Evolutionary conservation across 2,329 filamentous ascomycete species (phyloP), one percentile per base, ranked within the genome.

Genomic region (Leptographium galeiforme): DNA sequence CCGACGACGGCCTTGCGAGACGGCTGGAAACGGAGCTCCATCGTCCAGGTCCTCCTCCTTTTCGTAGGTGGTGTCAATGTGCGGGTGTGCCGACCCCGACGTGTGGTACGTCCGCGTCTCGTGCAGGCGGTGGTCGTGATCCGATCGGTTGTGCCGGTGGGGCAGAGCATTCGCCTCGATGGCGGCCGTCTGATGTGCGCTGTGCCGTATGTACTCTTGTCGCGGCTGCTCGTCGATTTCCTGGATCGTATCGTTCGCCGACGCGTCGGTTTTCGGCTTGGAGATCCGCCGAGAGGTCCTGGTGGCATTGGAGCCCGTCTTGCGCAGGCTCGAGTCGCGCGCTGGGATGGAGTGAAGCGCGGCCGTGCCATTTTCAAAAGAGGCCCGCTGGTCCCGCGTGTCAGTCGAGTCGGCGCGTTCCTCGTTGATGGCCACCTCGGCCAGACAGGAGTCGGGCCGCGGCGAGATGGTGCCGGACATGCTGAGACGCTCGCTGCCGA

Each of bases 321-420:
- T 85, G 50, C 78, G 71, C 39, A 87, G 68, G 40, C 84, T 88
- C 1, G 84, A 89, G 53, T 86, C 83, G 53, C 84, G 76, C 8
- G 73, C 66, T 0, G 85, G 85, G 52, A 89, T 86, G 8, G 74
- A 67, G 49, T 76, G 70, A 2, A 75, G 73, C 52, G 69, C 75
- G 32, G 69, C 56, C 1, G 57, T 33, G 6, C 48, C 57, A 52
- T 54, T 57, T 33, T 56, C 57, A 2, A 56, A 34, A 1, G 54
- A 58, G 2, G 32, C 62, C 59, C 71, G 66, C 8, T 64, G 63
- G 32, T 66, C 64, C 54, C 39, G 45, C 40, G 56, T 39, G 53
- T 46, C 32, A 14, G 63, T 61, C 0, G 64, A 58, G 12, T 66
- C 61, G n/a, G 62, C 61, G 50, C 59, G 61, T 59, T 83, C 80